These are phyloP conservation scores for Pichia inconspicua DNA, from an alignment of 1,139 yeast species.

Conservation along the genomic window DNA sequence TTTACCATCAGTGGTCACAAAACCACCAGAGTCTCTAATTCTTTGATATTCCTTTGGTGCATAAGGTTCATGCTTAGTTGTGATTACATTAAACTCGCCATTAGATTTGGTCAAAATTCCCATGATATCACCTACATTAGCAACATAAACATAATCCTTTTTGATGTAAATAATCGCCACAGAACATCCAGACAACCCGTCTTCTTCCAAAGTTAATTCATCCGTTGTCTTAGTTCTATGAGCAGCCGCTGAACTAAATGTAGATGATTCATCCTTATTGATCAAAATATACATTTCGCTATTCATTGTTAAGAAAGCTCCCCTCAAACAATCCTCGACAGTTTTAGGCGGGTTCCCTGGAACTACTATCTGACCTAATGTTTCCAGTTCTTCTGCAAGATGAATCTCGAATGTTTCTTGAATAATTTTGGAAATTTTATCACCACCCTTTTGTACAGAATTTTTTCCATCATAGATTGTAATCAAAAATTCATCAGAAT, in stretches of 20 bases:
- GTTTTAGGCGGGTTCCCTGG: conserved; percentile 36
- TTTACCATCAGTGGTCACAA: conserved; percentile 76
- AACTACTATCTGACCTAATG: conserved; percentile 37
- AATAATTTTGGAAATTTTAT: conserved; percentile 61
- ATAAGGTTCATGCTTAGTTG: conserved; percentile 82
- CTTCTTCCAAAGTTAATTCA: conserved; percentile 44
- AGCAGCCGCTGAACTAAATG: conserved; percentile 30
- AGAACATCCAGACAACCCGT: conserved; percentile 77
- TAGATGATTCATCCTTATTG: conserved; percentile 26
- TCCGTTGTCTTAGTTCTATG: conserved; percentile 30
- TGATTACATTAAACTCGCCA: conserved; percentile 69
- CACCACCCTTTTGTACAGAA: conserved; percentile 49
- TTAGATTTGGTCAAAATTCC: conserved; percentile 71
- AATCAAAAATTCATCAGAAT: conserved; percentile 59
- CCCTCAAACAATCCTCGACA: conserved; percentile 63
- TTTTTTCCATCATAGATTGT: conserved; percentile 85
- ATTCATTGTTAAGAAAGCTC: conserved; percentile 72
- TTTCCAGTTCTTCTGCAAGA: conserved; percentile 56
- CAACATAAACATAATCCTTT: conserved; percentile 65
- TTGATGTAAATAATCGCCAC: conserved; percentile 74
- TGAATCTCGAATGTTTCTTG: conserved; percentile 63
- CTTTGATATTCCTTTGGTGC: conserved; percentile 74
- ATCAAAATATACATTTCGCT: conserved; percentile 59
- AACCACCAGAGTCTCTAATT: conserved; percentile 87
- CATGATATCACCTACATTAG: conserved; percentile 87